These are phyloP conservation scores for Xanthoconium purpureum DNA, from an alignment of 768 basidiomycete species.

Conservation along the genomic window DNA sequence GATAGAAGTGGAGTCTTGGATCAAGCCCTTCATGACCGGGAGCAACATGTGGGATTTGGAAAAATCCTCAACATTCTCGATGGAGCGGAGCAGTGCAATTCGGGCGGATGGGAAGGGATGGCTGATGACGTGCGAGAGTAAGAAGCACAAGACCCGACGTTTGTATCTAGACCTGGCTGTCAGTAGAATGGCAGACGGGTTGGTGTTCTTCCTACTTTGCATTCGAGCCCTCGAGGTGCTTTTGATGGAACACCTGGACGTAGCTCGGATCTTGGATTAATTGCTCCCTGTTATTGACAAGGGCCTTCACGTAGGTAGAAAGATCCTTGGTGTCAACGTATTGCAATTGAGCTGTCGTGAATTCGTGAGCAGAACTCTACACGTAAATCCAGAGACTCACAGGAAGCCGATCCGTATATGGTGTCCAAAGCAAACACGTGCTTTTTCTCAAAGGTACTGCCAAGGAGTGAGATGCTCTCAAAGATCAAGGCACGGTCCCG, in stretches of 20 bases:
- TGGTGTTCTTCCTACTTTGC: constrained; percentile 38
- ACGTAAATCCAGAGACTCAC: constrained; percentile 36
- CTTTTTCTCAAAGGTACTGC: constrained; percentile 38
- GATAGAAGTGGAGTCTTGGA: constrained; percentile 21
- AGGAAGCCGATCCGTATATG: constrained; percentile 61
- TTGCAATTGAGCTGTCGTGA: constrained; percentile 49
- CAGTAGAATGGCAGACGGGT: constrained; percentile 34
- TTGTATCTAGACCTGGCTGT: constrained; percentile 50
- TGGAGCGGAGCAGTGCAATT: constrained; percentile 48
- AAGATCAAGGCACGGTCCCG: constrained; percentile 39
- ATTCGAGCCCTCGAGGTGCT: constrained; percentile 46
- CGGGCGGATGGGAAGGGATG: constrained; percentile 49
- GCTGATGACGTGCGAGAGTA: constrained; percentile 75
- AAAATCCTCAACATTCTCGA: constrained; percentile 40
- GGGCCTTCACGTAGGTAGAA: constrained; percentile 51
- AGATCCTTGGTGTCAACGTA: constrained; percentile 68
- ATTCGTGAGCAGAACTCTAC: constrained; percentile 8
- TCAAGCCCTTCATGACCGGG: constrained; percentile 50
- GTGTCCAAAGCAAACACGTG: constrained; percentile 70
- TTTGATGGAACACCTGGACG: constrained; percentile 56
- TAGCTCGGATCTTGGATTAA: constrained; percentile 58
- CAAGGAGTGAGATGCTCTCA: constrained; percentile 52
- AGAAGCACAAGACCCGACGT: constrained; percentile 66
- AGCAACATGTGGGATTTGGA: constrained; percentile 53
- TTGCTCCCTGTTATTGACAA: constrained; percentile 53